Conservation (phyloP, 2,329 filamentous ascomycete species). For the Aureobasidium mangrovei region DNA sequence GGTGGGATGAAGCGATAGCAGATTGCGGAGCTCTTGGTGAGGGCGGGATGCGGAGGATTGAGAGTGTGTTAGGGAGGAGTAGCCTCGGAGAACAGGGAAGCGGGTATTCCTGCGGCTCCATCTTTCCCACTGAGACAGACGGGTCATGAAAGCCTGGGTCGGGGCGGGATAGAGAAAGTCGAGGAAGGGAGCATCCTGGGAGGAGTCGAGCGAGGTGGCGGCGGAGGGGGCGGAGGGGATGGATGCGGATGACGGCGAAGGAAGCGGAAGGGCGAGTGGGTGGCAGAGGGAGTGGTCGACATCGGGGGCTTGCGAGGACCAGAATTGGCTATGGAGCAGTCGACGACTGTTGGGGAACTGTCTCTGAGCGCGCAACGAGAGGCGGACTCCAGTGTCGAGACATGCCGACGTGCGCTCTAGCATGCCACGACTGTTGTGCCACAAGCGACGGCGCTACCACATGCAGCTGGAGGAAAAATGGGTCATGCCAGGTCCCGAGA, state of each 20-base stretch:
- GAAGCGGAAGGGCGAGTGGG: background rate
- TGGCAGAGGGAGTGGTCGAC: constrained; percentile 31
- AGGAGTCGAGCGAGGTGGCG: background rate
- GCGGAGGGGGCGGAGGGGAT: background rate
- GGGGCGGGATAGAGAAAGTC: constrained; percentile 42
- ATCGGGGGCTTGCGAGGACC: constrained; percentile 46
- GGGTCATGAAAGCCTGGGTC: constrained; percentile 28
- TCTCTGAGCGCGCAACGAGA: constrained; percentile 36
- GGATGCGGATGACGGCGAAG: background rate
- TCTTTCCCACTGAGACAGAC: constrained; percentile 11
- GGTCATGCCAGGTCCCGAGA: constrained; percentile 11
- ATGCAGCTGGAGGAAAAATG: constrained; percentile 10
- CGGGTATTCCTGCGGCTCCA: background rate
- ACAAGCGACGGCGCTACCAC: constrained; percentile 9
- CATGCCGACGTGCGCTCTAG: constrained; percentile 52
- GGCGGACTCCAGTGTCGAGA: constrained; percentile 48
- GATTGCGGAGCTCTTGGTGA: background rate
- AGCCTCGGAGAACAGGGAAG: constrained; percentile 4
- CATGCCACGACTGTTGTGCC: constrained; percentile 37
- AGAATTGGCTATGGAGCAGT: constrained; percentile 47
- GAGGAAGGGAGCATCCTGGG: constrained; percentile 25
- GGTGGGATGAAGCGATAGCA: background rate
- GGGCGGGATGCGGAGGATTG: background rate
- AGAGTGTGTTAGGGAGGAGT: constrained; percentile 12
- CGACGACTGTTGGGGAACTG: constrained; percentile 36